Base-by-base conservation (phyloP, 352 stramenopile genomes). In the Pythium insidiosum region DNA sequence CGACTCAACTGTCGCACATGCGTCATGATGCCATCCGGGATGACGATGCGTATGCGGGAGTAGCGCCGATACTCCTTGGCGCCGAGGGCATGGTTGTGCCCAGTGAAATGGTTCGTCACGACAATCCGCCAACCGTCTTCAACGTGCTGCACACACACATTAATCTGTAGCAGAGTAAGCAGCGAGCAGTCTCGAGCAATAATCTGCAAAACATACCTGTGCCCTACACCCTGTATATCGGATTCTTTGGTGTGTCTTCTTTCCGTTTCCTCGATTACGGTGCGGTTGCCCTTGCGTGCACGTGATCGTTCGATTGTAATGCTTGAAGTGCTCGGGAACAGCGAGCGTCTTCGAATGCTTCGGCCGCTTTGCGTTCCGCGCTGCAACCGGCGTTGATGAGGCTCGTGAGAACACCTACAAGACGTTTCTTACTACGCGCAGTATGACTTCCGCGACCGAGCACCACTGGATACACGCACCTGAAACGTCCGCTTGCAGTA, bases 1-100 rank as follows among this genome's bases (percentile, higher is more conserved):
- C 50, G 53, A 34, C 55, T 51, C 41, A 70, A 34, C 13, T 63
- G 58, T 21, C 58, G 56, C 43, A 70, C 57, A 3, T 48, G 58
- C 10, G 45, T 48, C 6, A 65, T 31, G 30, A 70, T 57, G 18
- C 67, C 53, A n/a, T 31, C 22, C 6, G 43, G 45, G 6, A 67
- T 46, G 24, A 53, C 53, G 35, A 64, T 70, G 49, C 61, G 56
- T 36, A 70, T 57, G 22, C 61, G 43, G 15, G 52, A 52, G 45
- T 66, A 69, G 41, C 44, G 48, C 26, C 54, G 50, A 49, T 63
- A 69, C 34, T 61, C 43, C 40, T 33, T 40, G 12, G 40, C 49
- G 23, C 38, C 58, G 34, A 71, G 33, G 18, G 55, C 53, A 45
- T 71, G 61, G 53, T 71, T 71, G 50, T 71, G 61, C 44, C 56